phyloP scores from a whole-genome alignment of 2,329 filamentous ascomycete species.

The Pseudofabraea citricarpa region DNA sequence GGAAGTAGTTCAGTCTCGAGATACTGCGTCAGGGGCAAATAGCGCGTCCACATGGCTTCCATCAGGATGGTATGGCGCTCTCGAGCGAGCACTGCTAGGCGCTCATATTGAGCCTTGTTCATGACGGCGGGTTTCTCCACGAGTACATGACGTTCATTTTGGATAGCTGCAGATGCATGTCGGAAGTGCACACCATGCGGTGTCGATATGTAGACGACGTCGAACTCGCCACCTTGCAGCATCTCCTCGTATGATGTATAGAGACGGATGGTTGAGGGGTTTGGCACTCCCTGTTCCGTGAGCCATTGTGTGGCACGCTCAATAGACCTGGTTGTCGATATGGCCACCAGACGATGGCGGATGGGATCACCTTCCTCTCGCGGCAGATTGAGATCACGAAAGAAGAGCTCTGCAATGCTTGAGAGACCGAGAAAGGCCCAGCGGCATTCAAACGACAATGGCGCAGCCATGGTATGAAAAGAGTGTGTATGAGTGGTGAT shows the following conservation, averaged over 20 bases:
- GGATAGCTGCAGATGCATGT: not conserved
- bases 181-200: not conserved
- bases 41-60: not conserved
- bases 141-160: not conserved
- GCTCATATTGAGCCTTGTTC: not conserved
- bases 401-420: not conserved
- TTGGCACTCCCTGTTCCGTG: not conserved
- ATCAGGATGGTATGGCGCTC: not conserved
- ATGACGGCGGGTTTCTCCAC: not conserved
- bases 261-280: not conserved
- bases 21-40: not conserved
- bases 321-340: not conserved
- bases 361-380: no score
- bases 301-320: not conserved
- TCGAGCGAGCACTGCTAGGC: not conserved
- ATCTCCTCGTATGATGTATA: not conserved
- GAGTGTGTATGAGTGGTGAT: not conserved
- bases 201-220: not conserved
- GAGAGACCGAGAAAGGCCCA: not conserved
- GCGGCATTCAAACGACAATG: not conserved
- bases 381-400: not conserved
- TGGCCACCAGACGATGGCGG: not conserved
- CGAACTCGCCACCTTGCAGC: not conserved
- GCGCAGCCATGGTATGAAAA: not conserved
- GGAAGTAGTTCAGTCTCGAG: not conserved